Evolutionary conservation across 139 green algal species (phyloP).

Genomic region (Klebsormidium nitens): DNA sequence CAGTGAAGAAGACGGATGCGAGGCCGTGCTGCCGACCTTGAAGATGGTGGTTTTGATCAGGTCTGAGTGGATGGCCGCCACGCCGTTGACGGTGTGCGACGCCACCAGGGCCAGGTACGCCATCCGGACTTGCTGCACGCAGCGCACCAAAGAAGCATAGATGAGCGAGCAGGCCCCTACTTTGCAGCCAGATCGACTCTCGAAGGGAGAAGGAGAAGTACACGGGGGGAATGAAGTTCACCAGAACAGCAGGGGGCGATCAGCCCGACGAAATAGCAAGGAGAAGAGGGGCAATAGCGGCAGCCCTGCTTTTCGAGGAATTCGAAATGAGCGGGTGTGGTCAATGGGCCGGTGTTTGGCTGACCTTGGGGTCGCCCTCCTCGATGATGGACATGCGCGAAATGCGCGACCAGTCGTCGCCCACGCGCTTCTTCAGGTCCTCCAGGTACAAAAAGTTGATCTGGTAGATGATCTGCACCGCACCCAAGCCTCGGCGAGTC

Average conservation of each 20-base stretch:
- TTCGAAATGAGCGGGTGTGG: too few relatives aligned
- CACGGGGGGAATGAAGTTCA: too few relatives aligned
- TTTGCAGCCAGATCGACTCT: too few relatives aligned
- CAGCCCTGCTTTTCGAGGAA: too few relatives aligned
- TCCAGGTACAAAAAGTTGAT: slow-evolving; percentile 96
- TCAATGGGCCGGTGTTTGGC: too few relatives aligned
- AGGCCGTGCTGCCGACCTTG: too few relatives aligned
- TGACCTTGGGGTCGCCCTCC: slow-evolving; percentile 51
- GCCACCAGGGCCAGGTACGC: slow-evolving; percentile 88
- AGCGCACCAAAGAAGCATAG: too few relatives aligned
- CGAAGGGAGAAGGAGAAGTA: too few relatives aligned
- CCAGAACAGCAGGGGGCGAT: too few relatives aligned
- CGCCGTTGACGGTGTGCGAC: slow-evolving; percentile 85
- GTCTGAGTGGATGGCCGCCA: slow-evolving; percentile 86
- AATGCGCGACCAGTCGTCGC: slow-evolving; percentile 81
- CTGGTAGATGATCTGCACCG: slow-evolving; percentile 97
- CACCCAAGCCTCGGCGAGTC: too few relatives aligned
- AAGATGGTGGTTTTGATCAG: slow-evolving; percentile 90
- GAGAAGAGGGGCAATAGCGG: background rate
- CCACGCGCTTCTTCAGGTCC: slow-evolving; percentile 55
- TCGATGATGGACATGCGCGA: slow-evolving; percentile 89
- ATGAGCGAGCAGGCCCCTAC: too few relatives aligned
- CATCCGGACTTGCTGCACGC: slow-evolving; percentile 60
- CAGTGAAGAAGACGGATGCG: background rate
- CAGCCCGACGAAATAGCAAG: slow-evolving; percentile 7